Conservation (phyloP, 1,284 basidiomycete species). For the Ustilago xerochloae region DNA sequence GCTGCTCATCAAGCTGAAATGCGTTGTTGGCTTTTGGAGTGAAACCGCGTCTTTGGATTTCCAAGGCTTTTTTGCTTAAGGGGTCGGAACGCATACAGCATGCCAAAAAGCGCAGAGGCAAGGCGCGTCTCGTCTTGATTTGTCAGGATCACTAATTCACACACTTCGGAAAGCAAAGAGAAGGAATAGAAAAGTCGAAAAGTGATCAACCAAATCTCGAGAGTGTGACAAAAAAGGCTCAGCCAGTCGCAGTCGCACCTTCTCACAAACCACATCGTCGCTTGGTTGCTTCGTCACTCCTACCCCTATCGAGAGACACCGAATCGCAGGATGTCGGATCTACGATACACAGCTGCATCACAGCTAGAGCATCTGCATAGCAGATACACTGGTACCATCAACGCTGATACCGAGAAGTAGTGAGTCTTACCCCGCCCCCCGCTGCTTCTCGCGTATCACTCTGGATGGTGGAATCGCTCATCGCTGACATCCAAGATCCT, state of each 20-base stretch:
- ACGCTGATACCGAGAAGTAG: conserved; percentile 66
- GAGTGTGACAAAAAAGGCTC: no score
- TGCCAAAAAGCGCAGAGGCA: neutral
- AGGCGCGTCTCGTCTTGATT: neutral
- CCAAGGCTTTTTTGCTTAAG: conserved; percentile 10
- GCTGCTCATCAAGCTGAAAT: no score
- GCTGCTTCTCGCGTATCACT: conserved; percentile 10
- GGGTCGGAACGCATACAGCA: conserved; percentile 36
- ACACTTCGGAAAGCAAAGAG: neutral
- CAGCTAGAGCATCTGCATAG: conserved; percentile 77
- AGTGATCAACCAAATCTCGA: neutral
- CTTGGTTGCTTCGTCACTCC: neutral
- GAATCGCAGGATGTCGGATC: conserved; percentile 35
- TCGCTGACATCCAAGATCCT: conserved; percentile 1
- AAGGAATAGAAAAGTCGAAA: neutral
- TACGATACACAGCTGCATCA: conserved; percentile 48
- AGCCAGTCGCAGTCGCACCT: neutral
- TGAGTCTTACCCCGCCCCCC: conserved; percentile 37
- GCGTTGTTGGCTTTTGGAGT: no score
- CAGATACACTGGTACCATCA: conserved; percentile 86
- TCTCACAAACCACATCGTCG: neutral
- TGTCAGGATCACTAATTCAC: neutral
- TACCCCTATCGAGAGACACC: neutral
- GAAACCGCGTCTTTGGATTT: neutral
- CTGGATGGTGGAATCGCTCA: conserved; percentile 2